phyloP scores from a whole-genome alignment of 148 eudicot species.

The Polygonum aviculare region DNA sequence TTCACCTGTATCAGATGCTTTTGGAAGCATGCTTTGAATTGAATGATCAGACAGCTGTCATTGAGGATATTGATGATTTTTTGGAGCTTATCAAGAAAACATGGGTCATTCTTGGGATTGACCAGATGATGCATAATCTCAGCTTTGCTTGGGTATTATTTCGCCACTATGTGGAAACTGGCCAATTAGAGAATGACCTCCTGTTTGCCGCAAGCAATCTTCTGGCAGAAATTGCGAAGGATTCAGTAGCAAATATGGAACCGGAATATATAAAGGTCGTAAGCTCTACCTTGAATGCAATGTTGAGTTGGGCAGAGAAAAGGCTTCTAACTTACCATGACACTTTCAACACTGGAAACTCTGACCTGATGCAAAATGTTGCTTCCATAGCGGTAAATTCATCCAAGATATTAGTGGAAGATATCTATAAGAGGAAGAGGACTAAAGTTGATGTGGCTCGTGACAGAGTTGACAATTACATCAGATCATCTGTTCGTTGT shows the following conservation, averaged over 20 bases:
- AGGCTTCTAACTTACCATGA: slow-evolving; percentile 72
- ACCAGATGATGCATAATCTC: slow-evolving; percentile 67
- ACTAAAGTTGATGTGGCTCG: slow-evolving; percentile 51
- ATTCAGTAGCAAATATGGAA: slow-evolving; percentile 48
- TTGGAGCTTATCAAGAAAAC: slow-evolving; percentile 86
- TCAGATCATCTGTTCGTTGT: slow-evolving; percentile 68
- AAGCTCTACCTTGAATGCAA: slow-evolving; percentile 36
- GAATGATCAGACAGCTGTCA: slow-evolving; percentile 55
- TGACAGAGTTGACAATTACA: slow-evolving; percentile 63
- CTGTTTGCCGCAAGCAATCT: slow-evolving; percentile 75
- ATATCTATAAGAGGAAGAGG: slow-evolving; percentile 45
- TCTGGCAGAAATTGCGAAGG: slow-evolving; percentile 55
- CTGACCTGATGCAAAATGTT: slow-evolving; percentile 60
- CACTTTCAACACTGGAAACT: slow-evolving; percentile 42
- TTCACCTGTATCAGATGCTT: slow-evolving; percentile 63
- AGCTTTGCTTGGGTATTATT: slow-evolving; percentile 80
- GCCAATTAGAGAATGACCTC: slow-evolving; percentile 61
- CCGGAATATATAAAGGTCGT: slow-evolving; percentile 44
- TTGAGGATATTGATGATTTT: slow-evolving; percentile 86
- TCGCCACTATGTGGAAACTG: slow-evolving; percentile 52
- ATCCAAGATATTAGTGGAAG: slow-evolving; percentile 55
- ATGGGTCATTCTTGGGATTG: slow-evolving; percentile 72
- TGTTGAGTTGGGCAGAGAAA: slow-evolving; percentile 79
- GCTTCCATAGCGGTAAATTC: slow-evolving; percentile 52
- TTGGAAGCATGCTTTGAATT: slow-evolving; percentile 80